Evolutionary conservation across 305 asterid genomes (phyloP).

Genomic region (Solanum aculeatissimum): DNA sequence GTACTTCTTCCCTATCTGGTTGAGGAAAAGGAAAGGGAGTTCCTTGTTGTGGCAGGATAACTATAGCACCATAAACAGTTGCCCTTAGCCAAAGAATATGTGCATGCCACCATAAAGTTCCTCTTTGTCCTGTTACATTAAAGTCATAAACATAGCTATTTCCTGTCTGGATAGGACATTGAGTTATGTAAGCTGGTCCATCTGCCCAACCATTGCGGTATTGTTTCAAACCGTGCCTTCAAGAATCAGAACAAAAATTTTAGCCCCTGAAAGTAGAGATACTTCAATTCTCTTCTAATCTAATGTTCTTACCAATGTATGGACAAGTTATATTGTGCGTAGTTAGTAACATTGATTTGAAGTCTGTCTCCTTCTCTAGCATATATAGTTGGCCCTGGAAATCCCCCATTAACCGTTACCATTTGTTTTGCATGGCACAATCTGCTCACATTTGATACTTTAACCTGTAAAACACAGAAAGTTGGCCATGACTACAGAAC

Average conservation of each 20-base stretch:
- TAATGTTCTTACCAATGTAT: constrained; percentile 34
- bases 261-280: not conserved
- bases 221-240: constrained; percentile 53
- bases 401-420: constrained; percentile 45
- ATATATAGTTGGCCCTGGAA: constrained; percentile 46
- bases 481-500: not conserved
- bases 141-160: constrained; percentile 28
- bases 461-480: constrained; percentile 10
- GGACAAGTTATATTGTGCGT: constrained; percentile 47
- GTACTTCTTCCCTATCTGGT: constrained; percentile 17
- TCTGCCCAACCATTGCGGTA: constrained; percentile 50
- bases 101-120: constrained; percentile 69
- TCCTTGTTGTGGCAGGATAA: constrained; percentile 37
- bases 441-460: constrained; percentile 41
- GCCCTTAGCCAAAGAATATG: constrained; percentile 53
- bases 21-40: constrained; percentile 42
- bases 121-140: constrained; percentile 50
- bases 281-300: not conserved
- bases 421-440: constrained; percentile 41
- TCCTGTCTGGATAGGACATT: constrained; percentile 50
- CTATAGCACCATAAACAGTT: constrained; percentile 50
- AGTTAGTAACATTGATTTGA: constrained; percentile 33
- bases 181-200: constrained; percentile 50
- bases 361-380: constrained; percentile 46
- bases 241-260: not conserved